These are phyloP conservation scores for Hyaloscypha hepaticicola DNA, from an alignment of 495 filamentous ascomycete species.

Conservation along the genomic window DNA sequence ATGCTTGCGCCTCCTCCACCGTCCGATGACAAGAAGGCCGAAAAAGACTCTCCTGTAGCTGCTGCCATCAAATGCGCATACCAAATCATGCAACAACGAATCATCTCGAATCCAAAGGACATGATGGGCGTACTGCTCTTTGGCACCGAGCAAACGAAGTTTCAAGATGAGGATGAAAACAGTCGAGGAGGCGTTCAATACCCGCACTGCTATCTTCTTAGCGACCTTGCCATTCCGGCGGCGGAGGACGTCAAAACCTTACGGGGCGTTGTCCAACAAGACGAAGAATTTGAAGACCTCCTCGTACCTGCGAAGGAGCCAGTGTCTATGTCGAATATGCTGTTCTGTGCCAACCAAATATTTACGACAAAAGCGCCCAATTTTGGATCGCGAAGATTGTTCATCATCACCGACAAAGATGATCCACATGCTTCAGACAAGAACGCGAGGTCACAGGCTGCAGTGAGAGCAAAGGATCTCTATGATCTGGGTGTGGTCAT, in stretches of 20 bases:
- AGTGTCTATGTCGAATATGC: conserved; percentile 81
- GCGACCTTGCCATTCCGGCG: conserved; percentile 83
- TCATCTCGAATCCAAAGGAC: conserved; percentile 93
- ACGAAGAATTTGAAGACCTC: conserved; percentile 66
- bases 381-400: conserved; percentile 86
- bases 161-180: conserved; percentile 66
- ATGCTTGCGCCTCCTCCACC: conserved; percentile 74
- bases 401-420: conserved; percentile 95
- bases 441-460: conserved; percentile 66
- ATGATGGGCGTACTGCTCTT: conserved; percentile 98
- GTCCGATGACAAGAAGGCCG: conserved; percentile 67
- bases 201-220: conserved; percentile 89
- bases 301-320: conserved; percentile 67
- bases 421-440: conserved; percentile 77
- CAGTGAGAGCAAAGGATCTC: conserved; percentile 87
- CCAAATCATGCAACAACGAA: conserved; percentile 93
- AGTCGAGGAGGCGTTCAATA: conserved; percentile 64
- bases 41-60: conserved; percentile 66
- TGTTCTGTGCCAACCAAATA: conserved; percentile 95
- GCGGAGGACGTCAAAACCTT: conserved; percentile 83
- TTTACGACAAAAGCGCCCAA: conserved; percentile 95
- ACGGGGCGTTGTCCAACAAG: conserved; percentile 67
- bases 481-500: conserved; percentile 93
- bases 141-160: conserved; percentile 83
- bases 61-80: conserved; percentile 95